Percentiles rank a stretch among this genome's conserved stretches.
Evolutionary conservation across 805 yeast genomes (phyloP).

Genomic region (Sugiyamaella boreocaroliniensis): DNA sequence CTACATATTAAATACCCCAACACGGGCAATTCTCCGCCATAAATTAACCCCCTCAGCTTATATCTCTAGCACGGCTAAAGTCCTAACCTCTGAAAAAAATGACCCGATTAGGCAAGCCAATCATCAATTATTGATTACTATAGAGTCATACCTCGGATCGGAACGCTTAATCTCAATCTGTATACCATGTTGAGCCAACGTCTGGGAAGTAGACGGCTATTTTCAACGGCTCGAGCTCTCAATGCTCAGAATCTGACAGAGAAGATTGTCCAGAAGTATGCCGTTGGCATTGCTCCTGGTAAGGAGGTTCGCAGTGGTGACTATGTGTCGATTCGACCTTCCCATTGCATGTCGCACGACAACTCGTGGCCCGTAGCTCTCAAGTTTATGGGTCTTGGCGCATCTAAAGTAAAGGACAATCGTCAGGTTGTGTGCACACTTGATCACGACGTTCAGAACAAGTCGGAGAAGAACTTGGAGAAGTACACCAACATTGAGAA

Average conservation of each 20-base stretch:
- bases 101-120: not conserved
- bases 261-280: slow-evolving; percentile 88
- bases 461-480: slow-evolving; percentile 75
- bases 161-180: not conserved
- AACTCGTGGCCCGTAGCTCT: slow-evolving; percentile 99
- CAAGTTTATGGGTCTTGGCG: slow-evolving; percentile 93
- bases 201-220: slow-evolving; percentile 1
- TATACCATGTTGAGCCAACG: not conserved
- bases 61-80: not conserved
- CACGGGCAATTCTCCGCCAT: too few species aligned
- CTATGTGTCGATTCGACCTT: slow-evolving; percentile 89
- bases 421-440: slow-evolving; percentile 92
- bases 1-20: too few species aligned
- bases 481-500: slow-evolving; percentile 84
- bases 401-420: slow-evolving; percentile 71
- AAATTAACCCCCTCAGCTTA: not conserved
- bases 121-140: not conserved
- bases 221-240: slow-evolving; percentile 6
- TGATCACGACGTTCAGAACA: slow-evolving; percentile 97
- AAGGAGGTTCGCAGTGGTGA: slow-evolving; percentile 84
- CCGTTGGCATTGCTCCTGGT: slow-evolving; percentile 73
- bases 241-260: slow-evolving; percentile 78
- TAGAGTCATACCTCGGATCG: not conserved
- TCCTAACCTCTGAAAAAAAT: not conserved
- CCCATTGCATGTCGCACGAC: slow-evolving; percentile 99